Conservation (phyloP, 352 stramenopile genomes). For the Globisporangium nagaii region DNA sequence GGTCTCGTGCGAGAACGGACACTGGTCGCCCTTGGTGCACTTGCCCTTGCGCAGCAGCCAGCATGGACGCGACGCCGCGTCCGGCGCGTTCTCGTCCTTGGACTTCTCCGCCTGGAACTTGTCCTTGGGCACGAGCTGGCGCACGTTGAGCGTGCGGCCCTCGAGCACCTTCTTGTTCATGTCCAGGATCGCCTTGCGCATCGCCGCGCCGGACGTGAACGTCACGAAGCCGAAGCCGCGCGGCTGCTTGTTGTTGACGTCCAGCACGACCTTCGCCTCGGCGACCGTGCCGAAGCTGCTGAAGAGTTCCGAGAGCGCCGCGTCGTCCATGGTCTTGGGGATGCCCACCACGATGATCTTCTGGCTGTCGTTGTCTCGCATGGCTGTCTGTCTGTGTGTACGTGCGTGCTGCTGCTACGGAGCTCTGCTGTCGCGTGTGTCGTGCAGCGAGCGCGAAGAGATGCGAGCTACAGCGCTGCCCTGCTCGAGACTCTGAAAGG, state of each 20-base stretch:
- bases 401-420: background rate
- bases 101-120: slow-evolving; percentile 51
- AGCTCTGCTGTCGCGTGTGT: background rate
- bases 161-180: slow-evolving; percentile 76
- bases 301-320: slow-evolving; percentile 67
- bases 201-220: slow-evolving; percentile 62
- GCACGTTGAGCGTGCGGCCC: slow-evolving; percentile 69
- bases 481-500: background rate
- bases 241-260: slow-evolving; percentile 51
- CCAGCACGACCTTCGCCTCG: slow-evolving; percentile 69
- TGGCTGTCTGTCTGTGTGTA: slow-evolving; percentile 12
- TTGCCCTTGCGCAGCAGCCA: slow-evolving; percentile 78
- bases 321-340: slow-evolving; percentile 67
- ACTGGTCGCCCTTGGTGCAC: slow-evolving; percentile 62
- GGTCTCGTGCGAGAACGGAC: slow-evolving; percentile 70
- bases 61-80: slow-evolving; percentile 45
- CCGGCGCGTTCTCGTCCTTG: slow-evolving; percentile 21
- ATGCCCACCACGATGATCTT: slow-evolving; percentile 86
- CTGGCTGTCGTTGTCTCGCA: slow-evolving; percentile 74
- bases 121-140: slow-evolving; percentile 67
- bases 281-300: slow-evolving; percentile 59
- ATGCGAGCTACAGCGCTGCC: background rate
- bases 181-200: slow-evolving; percentile 63
- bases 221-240: slow-evolving; percentile 82
- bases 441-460: slow-evolving; percentile 2